phyloP scores from a whole-genome alignment of 2,329 filamentous ascomycete genomes.

The Trichoderma sp. region DNA sequence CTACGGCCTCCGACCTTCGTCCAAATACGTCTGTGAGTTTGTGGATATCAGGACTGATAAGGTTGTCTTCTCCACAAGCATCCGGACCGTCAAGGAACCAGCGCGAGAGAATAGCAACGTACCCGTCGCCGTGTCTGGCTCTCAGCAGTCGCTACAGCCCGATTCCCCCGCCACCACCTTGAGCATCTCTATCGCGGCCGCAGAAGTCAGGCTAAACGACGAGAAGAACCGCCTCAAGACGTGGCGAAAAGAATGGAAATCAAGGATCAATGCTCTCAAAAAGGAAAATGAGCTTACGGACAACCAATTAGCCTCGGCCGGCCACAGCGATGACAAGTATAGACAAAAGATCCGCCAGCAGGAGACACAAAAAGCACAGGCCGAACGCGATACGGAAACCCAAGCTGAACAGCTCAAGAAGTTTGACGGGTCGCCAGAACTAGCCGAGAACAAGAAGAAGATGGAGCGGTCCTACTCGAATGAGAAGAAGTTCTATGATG shows the following conservation, averaged over 20 bases:
- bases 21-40: constrained; percentile 77
- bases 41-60: constrained; percentile 63
- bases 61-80: constrained; percentile 67
- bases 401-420: constrained; percentile 59
- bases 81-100: constrained; percentile 59
- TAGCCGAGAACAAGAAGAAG: constrained; percentile 54
- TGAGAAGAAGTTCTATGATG: constrained; percentile 60
- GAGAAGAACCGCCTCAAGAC: constrained; percentile 67
- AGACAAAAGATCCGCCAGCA: constrained; percentile 73
- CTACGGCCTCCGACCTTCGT: constrained; percentile 66
- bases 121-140: constrained; percentile 34
- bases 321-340: constrained; percentile 72
- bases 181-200: constrained; percentile 69
- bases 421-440: constrained; percentile 61
- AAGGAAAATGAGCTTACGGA: constrained; percentile 72
- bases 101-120: constrained; percentile 32
- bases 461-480: constrained; percentile 51
- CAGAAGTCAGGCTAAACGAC: constrained; percentile 67
- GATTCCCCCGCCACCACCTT: constrained; percentile 75
- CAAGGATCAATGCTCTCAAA: constrained; percentile 61
- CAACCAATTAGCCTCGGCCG: constrained; percentile 63
- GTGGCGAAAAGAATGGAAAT: constrained; percentile 71
- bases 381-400: constrained; percentile 53
- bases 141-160: constrained; percentile 63
- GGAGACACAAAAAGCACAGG: constrained; percentile 67